Evolutionary conservation across 495 filamentous ascomycete species (phyloP), one percentile per base, ranked within the genome.

Genomic region (Trichocladium uniseriatum): DNA sequence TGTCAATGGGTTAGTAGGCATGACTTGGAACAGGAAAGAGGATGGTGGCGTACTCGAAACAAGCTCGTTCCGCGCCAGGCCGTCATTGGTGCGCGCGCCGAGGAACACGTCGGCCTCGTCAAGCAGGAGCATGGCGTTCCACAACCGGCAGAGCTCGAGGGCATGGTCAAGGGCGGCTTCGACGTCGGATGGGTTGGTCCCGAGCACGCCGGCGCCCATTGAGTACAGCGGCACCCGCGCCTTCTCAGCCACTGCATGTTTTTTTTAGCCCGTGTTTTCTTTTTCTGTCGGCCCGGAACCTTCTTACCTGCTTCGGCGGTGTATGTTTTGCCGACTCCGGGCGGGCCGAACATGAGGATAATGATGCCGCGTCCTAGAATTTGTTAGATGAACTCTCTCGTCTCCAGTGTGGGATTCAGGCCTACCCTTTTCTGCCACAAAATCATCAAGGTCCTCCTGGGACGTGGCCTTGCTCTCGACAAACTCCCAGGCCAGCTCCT

Each of bases 241-340:
- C 8, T 49, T 42, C 27, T 79, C 73, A 1, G 77, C 69, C 5
- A 78, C 62, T 32, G 60, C 20, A 31, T 24, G 13, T n/a, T 31
- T 29, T 29, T 5, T 29, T 29, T 5, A 5, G 27, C 5, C 27
- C 27, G 27, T 29, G 27, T n/a, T n/a, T n/a, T n/a, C n/a, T n/a
- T n/a, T 29, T 29, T 29, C 27, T 5, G 27, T 10, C 5, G 27
- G 5, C 5, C 5, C 27, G 10, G 27, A 5, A 10, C 10, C 4
- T 18, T 19, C 43, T 31, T 48, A 52, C 48, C 57, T 13, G 56
- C 57, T 47, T 74, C 70, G 2, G 77, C 79, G 0, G 79, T 82
- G 1, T 72, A 58, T 1, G 79, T 81, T 55, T 83, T 81, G 2
- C 79, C 78, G 1, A 73, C 68, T 0, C 78, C 79, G 0, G 79